A percentile compares a stretch with the other conserved stretches of the same genome.
Evolutionary conservation across 164 flowering plant genomes (phyloP).

Genomic region (Tetracentron sinense): DNA sequence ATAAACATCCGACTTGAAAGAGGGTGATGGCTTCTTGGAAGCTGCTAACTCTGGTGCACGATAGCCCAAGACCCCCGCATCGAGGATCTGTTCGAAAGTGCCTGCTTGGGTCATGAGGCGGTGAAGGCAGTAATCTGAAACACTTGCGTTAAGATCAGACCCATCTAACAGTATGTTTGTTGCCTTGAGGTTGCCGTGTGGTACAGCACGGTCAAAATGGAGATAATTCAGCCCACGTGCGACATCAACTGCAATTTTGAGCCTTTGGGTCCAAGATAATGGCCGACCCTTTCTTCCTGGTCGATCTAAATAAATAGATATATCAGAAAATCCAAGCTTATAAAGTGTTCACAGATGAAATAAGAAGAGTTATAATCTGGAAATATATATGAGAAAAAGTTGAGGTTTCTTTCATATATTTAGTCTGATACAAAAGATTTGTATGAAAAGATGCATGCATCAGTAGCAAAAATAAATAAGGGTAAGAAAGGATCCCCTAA

Average conservation of each 20-base stretch:
- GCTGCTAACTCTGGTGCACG: slow-evolving; percentile 91
- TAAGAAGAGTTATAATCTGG: neutral
- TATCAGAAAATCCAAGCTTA: slow-evolving; percentile 2
- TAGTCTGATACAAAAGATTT: too few species aligned
- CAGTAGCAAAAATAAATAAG: too few species aligned
- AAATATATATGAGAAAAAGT: too few species aligned
- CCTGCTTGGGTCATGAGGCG: slow-evolving; percentile 98
- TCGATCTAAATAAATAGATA: slow-evolving; percentile 49
- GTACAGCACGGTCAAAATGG: slow-evolving; percentile 93
- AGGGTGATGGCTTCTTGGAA: slow-evolving; percentile 80
- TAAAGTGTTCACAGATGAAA: neutral
- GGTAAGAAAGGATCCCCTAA: too few species aligned
- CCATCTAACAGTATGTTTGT: slow-evolving; percentile 81
- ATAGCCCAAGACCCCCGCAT: slow-evolving; percentile 85
- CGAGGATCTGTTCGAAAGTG: slow-evolving; percentile 81
- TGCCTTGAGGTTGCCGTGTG: slow-evolving; percentile 96
- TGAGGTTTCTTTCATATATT: neutral
- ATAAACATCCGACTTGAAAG: slow-evolving; percentile 94
- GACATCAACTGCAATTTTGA: slow-evolving; percentile 87
- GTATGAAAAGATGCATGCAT: neutral
- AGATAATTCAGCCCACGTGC: slow-evolving; percentile 98
- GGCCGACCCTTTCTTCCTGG: slow-evolving; percentile 86
- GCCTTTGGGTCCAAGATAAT: slow-evolving; percentile 75
- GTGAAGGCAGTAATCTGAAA: slow-evolving; percentile 95
- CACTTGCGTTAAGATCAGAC: slow-evolving; percentile 82